Evolutionary conservation across 1,284 basidiomycete species (phyloP), one percentile per base, ranked within the genome.

Genomic region (Melanopsichium pennsylvanicum): DNA sequence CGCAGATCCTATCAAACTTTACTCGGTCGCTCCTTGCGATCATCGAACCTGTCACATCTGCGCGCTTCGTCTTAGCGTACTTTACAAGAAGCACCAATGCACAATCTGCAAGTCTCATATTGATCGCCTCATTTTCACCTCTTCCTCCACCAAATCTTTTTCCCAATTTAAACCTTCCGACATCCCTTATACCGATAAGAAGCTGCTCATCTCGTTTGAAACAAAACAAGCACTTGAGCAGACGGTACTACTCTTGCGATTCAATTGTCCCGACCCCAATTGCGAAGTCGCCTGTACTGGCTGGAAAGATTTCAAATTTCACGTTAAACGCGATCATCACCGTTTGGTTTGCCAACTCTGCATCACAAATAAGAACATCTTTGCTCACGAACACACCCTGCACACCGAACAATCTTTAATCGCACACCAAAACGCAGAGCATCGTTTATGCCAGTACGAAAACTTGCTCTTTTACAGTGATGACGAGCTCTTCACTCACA

Each of bases 71-170:
- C 83, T 98, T 22, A 84, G 93, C 25, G 93, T 92, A 1, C 85
- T 98, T 54, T 98, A 97, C 85, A 97, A 97, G 62, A 79, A 79
- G 58, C 61, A 58, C 50, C 91, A 95, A 13, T 98, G 95, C 81
- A 93, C 94, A 2, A 96, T 96, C 81, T 98, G 96, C 86, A 98
- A 97, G 90, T 89, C 89, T 73, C 86, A 89, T 4, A 90, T 93
- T 82, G 85, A 86, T 1, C 86, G 86, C 1, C 86, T 96, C 22
- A 87, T 95, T 60, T 96, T 95, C 81, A 94, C 92, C 0, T 82
- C 84, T 5, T 90, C 90, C 1, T 81, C 88, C 11, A 61, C 60
- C 34, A 71, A 70, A 36, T 21, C 26, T n/a, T 79, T 72, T 37
- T 45, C 52, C 40, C 67, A 66, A 3, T 81, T 74, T 27, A 29